Evolutionary conservation across 495 filamentous ascomycete species (phyloP).

Genomic region (Penicillium psychrofluorescens): DNA sequence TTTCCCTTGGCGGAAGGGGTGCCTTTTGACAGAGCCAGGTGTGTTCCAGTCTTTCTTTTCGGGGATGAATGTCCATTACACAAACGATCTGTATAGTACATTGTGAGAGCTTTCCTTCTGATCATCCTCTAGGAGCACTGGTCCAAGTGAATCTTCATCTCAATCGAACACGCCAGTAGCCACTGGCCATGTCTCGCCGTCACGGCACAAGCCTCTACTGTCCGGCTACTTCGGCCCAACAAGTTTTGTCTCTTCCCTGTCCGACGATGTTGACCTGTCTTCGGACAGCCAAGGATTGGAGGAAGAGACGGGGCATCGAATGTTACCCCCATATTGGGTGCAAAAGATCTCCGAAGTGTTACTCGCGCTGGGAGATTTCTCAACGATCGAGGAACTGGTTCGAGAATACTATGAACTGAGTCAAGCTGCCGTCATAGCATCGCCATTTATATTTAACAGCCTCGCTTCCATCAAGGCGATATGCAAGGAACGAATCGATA

Average conservation of each 20-base stretch:
- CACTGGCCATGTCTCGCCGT: not conserved
- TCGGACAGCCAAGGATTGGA: slow-evolving; percentile 4
- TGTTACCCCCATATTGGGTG: slow-evolving; percentile 20
- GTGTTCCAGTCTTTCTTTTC: not conserved
- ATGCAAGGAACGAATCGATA: slow-evolving; percentile 3
- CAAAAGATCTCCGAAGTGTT: slow-evolving; percentile 15
- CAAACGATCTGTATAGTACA: not conserved
- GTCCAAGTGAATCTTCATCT: slow-evolving; percentile 2
- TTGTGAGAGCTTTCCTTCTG: not conserved
- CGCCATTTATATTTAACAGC: slow-evolving; percentile 16
- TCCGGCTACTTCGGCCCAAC: slow-evolving; percentile 27
- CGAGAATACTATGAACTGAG: slow-evolving; percentile 19
- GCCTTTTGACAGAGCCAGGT: slow-evolving; percentile 8
- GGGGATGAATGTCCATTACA: not conserved
- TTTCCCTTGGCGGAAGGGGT: slow-evolving; percentile 9
- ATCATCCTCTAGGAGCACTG: not conserved
- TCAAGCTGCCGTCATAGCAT: slow-evolving; percentile 17
- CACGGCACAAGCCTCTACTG: slow-evolving; percentile 9
- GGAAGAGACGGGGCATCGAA: not conserved
- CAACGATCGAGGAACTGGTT: slow-evolving; percentile 12
- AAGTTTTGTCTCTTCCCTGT: slow-evolving; percentile 20
- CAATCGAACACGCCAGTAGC: not conserved
- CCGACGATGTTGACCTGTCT: slow-evolving; percentile 10
- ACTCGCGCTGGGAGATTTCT: slow-evolving; percentile 11
- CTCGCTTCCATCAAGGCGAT: slow-evolving; percentile 7